phyloP scores from a whole-genome alignment of 208 protist genomes.

The Trypanosoma congolense region DNA sequence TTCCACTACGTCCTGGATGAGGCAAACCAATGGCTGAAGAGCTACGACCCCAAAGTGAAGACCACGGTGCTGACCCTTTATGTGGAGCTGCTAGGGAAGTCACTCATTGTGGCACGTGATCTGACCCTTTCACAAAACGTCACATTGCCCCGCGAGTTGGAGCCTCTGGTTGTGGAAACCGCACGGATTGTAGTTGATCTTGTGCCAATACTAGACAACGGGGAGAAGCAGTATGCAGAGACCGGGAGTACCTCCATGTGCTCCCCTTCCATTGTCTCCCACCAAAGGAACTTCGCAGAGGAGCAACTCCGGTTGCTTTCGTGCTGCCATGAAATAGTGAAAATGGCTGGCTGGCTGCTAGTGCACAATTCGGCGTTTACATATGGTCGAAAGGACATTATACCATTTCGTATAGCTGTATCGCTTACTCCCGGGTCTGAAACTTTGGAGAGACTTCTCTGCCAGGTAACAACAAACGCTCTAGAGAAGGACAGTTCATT shows the following conservation, averaged over 20 bases:
- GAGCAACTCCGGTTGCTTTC: constrained; percentile 16
- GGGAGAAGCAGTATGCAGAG: constrained; percentile 1
- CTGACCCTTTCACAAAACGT: constrained; percentile 37
- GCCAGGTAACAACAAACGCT: constrained; percentile 38
- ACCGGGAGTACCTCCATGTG: constrained; percentile 1
- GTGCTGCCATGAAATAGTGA: constrained; percentile 19
- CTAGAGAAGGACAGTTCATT: constrained; percentile 13
- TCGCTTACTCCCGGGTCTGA: constrained; percentile 31
- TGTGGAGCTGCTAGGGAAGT: constrained; percentile 56
- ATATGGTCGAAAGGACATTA: constrained; percentile 32
- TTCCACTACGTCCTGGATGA: constrained; percentile 59
- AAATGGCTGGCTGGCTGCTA: constrained; percentile 21
- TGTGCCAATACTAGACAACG: constrained; percentile 22
- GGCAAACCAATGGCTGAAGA: constrained; percentile 33
- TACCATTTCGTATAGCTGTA: constrained; percentile 56
- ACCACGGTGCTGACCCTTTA: constrained; percentile 59
- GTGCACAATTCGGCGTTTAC: constrained; percentile 21
- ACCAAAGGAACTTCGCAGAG: constrained; percentile 17
- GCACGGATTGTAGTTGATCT: constrained; percentile 10
- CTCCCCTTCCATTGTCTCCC: constrained; percentile 13
- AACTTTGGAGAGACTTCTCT: constrained; percentile 45
- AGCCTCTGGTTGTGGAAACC: constrained; percentile 34
- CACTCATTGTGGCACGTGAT: constrained; percentile 41
- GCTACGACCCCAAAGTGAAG: constrained; percentile 29
- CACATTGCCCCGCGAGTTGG: constrained; percentile 37